These are phyloP conservation scores for Penicillium taxi DNA, from an alignment of 495 filamentous ascomycete species.

Conservation along the genomic window DNA sequence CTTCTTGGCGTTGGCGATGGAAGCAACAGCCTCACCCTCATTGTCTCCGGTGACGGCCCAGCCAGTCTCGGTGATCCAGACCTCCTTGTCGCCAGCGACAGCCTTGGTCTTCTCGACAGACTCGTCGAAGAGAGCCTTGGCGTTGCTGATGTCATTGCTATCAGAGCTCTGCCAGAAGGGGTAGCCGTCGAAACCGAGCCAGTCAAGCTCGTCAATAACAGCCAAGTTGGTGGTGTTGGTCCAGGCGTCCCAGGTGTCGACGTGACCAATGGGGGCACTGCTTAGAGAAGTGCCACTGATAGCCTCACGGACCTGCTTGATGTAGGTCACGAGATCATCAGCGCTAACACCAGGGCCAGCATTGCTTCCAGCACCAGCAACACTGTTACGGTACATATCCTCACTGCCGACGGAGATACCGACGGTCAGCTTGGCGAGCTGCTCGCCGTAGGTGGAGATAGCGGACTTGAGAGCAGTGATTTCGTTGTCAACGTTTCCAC, in stretches of 20 bases:
- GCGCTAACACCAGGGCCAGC: conserved; percentile 54
- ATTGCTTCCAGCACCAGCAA: conserved; percentile 41
- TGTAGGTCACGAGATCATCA: conserved; percentile 53
- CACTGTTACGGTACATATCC: conserved; percentile 77
- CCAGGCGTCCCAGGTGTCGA: conserved; percentile 89
- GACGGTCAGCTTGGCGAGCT: conserved; percentile 56
- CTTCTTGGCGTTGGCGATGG: conserved; percentile 57
- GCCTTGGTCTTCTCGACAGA: conserved; percentile 51
- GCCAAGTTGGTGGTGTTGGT: conserved; percentile 62
- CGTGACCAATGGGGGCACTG: conserved; percentile 62
- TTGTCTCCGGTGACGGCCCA: conserved; percentile 65
- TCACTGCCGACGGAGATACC: conserved; percentile 90
- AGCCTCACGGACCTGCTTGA: conserved; percentile 51
- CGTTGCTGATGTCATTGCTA: conserved; percentile 55
- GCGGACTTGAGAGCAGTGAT: conserved; percentile 57
- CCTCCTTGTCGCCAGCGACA: conserved; percentile 55
- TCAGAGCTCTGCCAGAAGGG: conserved; percentile 68
- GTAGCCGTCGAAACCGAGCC: conserved; percentile 68
- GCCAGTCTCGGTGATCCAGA: conserved; percentile 90
- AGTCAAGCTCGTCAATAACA: conserved; percentile 66
- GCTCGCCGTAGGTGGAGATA: conserved; percentile 53
- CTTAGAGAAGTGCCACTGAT: conserved; percentile 52
- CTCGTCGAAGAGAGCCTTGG: conserved; percentile 53
- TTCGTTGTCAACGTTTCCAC: conserved; percentile 61
- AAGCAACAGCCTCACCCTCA: conserved; percentile 55